Evolutionary conservation across 2,329 filamentous ascomycete species (phyloP), one percentile per base, ranked within the genome.

Genomic region (Penicillium sumatraense): DNA sequence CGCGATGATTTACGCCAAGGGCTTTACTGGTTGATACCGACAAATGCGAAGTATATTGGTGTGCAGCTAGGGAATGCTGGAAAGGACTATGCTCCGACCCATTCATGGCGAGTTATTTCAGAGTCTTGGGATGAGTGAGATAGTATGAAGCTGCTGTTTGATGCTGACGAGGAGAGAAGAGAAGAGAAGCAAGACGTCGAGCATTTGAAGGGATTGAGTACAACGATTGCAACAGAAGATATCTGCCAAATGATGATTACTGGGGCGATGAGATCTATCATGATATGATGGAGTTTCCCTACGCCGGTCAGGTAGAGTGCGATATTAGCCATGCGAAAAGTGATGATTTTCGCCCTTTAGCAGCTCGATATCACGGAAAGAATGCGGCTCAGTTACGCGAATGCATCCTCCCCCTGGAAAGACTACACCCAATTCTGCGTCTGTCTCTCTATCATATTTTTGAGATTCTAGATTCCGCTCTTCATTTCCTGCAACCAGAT

Each of bases 191-290:
- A n/a, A n/a, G n/a, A n/a, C 18, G 47, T 13, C 33, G 47, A 8
- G 35, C 35, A 5, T 41, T 50, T 9, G 47, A 50, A 26, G 21
- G 20, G 9, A 9, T 27, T 23, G 47, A 40, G 23, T 7, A 3
- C 18, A 14, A 18, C 14, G 9, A 2, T n/a, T 40, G 36, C 14
- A 13, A 27, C 11, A 23, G 16, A 8, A 29, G 5, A 7, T 9
- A 31, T 47, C 13, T 5, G 5, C 23, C 20, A 20, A 31, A 45
- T 27, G 36, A 29, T 31, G 38, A 36, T 45, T 38, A 51, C 7
- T 51, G 26, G 49, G 49, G 38, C 10, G 29, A 51, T 45, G 38
- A 45, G 24, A 23, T 51, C 11, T 50, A 41, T 24, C 35, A 40
- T 13, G 48, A 42, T 31, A 35, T 50, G 20, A 1, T 31, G 16